Percentiles rank a stretch among this genome's conserved stretches.
phyloP scores from a whole-genome alignment of 352 stramenopile species.

The Peronospora destructor region DNA sequence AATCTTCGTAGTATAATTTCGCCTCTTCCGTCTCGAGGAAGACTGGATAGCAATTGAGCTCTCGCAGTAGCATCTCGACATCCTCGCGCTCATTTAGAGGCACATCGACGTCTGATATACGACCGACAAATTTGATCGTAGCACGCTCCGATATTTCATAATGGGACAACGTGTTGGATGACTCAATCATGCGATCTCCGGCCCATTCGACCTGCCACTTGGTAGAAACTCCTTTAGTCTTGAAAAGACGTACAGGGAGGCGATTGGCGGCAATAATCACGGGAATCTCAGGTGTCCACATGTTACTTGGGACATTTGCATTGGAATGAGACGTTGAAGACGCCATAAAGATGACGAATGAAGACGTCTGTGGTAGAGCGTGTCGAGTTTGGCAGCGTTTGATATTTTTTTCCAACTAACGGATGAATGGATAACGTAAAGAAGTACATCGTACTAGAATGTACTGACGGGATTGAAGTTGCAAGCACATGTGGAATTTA shows the following conservation, averaged over 20 bases:
- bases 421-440: neutral
- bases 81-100: constrained; percentile 42
- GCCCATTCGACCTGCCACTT: constrained; percentile 64
- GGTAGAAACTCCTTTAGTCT: constrained; percentile 5
- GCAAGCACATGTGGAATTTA: too few species aligned
- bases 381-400: too few species aligned
- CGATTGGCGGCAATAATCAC: constrained; percentile 73
- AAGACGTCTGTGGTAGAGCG: too few species aligned
- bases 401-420: too few species aligned
- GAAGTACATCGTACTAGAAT: neutral
- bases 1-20: constrained; percentile 85
- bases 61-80: constrained; percentile 39
- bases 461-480: neutral
- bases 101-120: constrained; percentile 47
- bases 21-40: constrained; percentile 49
- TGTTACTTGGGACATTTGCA: constrained; percentile 11
- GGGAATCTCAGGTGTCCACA: constrained; percentile 48
- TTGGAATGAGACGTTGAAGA: neutral
- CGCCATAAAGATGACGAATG: constrained; percentile 1
- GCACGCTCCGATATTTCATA: constrained; percentile 57
- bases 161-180: constrained; percentile 68
- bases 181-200: constrained; percentile 66
- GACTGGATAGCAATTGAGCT: constrained; percentile 64
- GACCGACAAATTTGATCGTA: constrained; percentile 70
- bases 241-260: constrained; percentile 44